These are phyloP conservation scores for Monosporozyma unispora DNA, from an alignment of 805 yeast species.

Conservation along the genomic window DNA sequence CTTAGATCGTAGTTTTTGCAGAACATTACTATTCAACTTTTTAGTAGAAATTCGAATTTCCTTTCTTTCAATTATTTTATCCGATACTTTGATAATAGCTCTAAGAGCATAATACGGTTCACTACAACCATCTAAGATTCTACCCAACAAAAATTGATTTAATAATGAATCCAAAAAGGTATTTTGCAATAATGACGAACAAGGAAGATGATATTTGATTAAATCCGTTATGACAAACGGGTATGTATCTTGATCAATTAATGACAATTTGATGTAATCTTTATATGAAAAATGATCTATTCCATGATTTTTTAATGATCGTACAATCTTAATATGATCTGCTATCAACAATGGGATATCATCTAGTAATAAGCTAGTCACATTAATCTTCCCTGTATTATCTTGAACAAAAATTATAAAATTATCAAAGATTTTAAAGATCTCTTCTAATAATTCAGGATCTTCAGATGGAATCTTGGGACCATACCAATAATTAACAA, in stretches of 20 bases:
- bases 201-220: constrained; percentile 7
- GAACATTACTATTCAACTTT: background rate
- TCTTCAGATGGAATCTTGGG: constrained; percentile 22
- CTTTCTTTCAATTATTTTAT: constrained; percentile 1
- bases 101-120: constrained; percentile 24
- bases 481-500: constrained; percentile 26
- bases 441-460: constrained; percentile 13
- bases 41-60: background rate
- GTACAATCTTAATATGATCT: constrained; percentile 13
- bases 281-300: background rate
- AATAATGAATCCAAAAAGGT: constrained; percentile 19
- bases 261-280: constrained; percentile 10
- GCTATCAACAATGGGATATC: constrained; percentile 22
- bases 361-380: constrained; percentile 15
- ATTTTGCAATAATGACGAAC: constrained; percentile 16
- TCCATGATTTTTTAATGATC: background rate
- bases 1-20: background rate
- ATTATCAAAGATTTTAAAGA: constrained; percentile 13
- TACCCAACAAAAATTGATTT: constrained; percentile 18
- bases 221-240: constrained; percentile 12
- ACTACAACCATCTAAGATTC: constrained; percentile 15
- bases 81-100: constrained; percentile 11
- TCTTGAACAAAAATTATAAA: constrained; percentile 4
- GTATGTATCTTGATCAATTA: constrained; percentile 11
- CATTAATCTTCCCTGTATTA: constrained; percentile 3